These are phyloP conservation scores for Penicillium bialowiezense DNA, from an alignment of 495 filamentous ascomycete species.

Conservation along the genomic window DNA sequence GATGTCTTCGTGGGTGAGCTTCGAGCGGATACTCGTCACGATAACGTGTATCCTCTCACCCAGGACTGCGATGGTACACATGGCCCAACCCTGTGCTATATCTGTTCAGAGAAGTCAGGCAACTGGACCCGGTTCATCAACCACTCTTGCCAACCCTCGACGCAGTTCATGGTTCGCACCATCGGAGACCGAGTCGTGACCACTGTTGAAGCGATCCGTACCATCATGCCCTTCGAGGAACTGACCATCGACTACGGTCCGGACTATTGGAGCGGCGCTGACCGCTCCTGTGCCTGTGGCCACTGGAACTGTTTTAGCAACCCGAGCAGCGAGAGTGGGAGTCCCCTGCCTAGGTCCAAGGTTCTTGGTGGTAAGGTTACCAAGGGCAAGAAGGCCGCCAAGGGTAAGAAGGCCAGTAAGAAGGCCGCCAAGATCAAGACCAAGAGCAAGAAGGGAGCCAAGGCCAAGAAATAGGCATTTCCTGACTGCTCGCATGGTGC, in stretches of 20 bases:
- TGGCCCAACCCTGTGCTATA: background rate
- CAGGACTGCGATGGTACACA: slow-evolving; percentile 1
- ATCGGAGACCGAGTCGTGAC: slow-evolving; percentile 24
- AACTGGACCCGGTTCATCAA: slow-evolving; percentile 69
- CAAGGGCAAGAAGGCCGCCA: background rate
- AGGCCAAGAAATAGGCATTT: background rate
- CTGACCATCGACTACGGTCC: slow-evolving; percentile 32
- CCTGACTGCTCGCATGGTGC: too few species aligned
- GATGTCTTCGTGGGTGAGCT: slow-evolving; percentile 31
- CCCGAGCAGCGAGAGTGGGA: background rate
- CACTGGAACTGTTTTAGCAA: slow-evolving; percentile 7
- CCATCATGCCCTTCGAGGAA: slow-evolving; percentile 35
- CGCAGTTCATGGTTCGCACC: slow-evolving; percentile 12
- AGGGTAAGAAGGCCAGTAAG: too few species aligned
- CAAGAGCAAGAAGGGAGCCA: background rate
- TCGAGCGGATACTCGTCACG: background rate
- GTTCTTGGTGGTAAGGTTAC: background rate
- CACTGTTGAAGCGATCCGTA: slow-evolving; percentile 15
- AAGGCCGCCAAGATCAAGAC: too few species aligned
- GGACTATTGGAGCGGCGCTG: slow-evolving; percentile 19
- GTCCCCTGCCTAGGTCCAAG: background rate
- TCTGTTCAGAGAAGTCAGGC: slow-evolving; percentile 20
- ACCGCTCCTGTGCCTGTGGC: slow-evolving; percentile 15
- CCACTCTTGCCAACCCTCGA: slow-evolving; percentile 63
- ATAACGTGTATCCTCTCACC: slow-evolving; percentile 6